Conservation (phyloP, 2,329 filamentous ascomycete genomes). For the Penicillium brasilianum region DNA sequence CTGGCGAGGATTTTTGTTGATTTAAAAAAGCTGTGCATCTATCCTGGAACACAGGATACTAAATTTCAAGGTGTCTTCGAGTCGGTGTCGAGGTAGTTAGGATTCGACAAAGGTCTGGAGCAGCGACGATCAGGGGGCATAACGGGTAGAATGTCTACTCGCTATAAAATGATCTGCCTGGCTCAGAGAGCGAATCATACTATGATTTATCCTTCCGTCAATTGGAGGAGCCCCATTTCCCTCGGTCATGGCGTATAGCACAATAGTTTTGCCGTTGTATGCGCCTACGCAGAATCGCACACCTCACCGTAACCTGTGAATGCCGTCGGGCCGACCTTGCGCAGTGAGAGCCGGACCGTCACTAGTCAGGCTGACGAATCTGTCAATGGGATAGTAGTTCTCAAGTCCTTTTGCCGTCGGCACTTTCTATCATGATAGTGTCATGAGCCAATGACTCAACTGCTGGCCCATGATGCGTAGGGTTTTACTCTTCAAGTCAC, state of each 20-base stretch:
- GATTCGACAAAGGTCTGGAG: not conserved
- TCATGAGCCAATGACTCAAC: not conserved
- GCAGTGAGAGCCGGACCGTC: not conserved
- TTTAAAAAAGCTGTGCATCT: not conserved
- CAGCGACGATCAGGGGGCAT: not conserved
- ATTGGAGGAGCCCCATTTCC: not conserved
- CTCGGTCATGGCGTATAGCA: not conserved
- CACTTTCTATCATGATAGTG: not conserved
- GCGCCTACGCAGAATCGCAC: not conserved
- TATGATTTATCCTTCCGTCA: not conserved
- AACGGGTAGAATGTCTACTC: not conserved
- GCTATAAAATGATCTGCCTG: not conserved
- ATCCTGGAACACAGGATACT: not conserved
- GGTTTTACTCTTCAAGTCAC: not conserved
- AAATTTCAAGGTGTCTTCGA: not conserved
- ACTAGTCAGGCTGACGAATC: not conserved
- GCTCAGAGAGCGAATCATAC: not conserved
- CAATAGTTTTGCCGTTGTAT: not conserved
- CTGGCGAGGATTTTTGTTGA: not conserved
- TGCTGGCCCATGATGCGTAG: not conserved
- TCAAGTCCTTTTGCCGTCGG: not conserved
- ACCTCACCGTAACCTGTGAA: not conserved
- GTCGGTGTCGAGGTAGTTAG: not conserved
- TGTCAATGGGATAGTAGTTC: not conserved
- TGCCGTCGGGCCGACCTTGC: not conserved